A percentile compares a stretch with the other conserved stretches of the same genome.
phyloP scores from a whole-genome alignment of 805 yeast species.

The Wickerhamomyces xylosicus region DNA sequence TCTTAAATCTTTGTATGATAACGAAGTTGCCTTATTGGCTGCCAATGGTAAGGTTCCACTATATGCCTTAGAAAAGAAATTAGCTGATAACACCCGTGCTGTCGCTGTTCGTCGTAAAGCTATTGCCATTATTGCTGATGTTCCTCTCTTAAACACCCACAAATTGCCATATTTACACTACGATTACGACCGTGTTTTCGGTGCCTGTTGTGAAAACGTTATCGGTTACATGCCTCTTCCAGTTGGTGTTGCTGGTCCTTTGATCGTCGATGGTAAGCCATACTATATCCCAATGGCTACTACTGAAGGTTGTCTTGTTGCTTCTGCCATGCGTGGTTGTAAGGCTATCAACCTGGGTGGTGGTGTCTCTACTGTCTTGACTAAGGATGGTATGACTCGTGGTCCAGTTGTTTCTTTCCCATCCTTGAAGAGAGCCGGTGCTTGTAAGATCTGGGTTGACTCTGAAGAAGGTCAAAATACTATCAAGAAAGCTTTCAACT shows the following conservation, averaged over 20 bases:
- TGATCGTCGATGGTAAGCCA: constrained; percentile 80
- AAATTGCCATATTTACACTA: constrained; percentile 74
- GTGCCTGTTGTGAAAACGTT: constrained; percentile 98
- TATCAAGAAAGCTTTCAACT: constrained; percentile 84
- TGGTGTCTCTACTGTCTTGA: constrained; percentile 84
- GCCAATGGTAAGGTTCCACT: constrained; percentile 74
- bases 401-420: constrained; percentile 97
- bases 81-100: constrained; percentile 84
- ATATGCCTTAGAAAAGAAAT: constrained; percentile 89
- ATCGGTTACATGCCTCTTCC: constrained; percentile 96
- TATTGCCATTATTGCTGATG: constrained; percentile 73
- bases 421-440: constrained; percentile 77
- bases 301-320: constrained; percentile 97
- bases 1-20: constrained; percentile 53
- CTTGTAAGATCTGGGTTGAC: constrained; percentile 91
- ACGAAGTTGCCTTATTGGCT: constrained; percentile 66
- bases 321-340: constrained; percentile 98
- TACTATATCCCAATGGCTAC: constrained; percentile 98
- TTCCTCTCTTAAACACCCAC: constrained; percentile 64
- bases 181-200: constrained; percentile 92
- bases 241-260: constrained; percentile 96
- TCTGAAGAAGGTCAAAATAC: constrained; percentile 83
- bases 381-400: constrained; percentile 98
- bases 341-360: constrained; percentile 97
- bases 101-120: constrained; percentile 88